Conservation (phyloP, 2,329 filamentous ascomycete genomes). For the Xylaria sp. region DNA sequence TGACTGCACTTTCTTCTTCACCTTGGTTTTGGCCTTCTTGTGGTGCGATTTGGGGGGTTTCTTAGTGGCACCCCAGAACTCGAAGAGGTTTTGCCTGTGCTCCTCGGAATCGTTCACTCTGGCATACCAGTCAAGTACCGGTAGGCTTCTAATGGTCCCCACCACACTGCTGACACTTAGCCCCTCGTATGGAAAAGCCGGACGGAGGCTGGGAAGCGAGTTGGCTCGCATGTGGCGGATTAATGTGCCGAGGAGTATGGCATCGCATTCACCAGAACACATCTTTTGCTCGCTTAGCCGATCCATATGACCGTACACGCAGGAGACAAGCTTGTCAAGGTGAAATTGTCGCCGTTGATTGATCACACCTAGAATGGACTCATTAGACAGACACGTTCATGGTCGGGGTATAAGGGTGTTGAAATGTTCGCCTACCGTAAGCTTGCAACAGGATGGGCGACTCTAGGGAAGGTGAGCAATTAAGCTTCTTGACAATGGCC, state of each 20-base stretch:
- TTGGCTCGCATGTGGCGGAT: conserved; percentile 12
- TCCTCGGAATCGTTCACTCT: neutral
- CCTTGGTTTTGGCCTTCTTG: neutral
- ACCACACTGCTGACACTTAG: conserved; percentile 9
- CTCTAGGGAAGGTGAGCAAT: conserved; percentile 9
- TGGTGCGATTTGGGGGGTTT: neutral
- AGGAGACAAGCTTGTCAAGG: conserved; percentile 14
- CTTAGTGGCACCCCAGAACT: conserved; percentile 7
- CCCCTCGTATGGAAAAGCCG: conserved; percentile 8
- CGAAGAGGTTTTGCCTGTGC: conserved; percentile 2
- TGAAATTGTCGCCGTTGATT: conserved; percentile 11
- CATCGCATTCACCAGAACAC: conserved; percentile 16
- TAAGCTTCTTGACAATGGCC: conserved; percentile 17
- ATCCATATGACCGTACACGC: conserved; percentile 10
- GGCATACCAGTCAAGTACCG: conserved; percentile 14
- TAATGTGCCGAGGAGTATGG: conserved; percentile 17
- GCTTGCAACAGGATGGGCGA: conserved; percentile 11
- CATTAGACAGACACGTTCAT: neutral
- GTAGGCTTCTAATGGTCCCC: conserved; percentile 1
- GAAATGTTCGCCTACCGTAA: conserved; percentile 14
- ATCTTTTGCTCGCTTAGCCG: conserved; percentile 9
- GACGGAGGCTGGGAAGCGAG: conserved; percentile 9
- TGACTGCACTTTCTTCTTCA: neutral
- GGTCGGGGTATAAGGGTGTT: neutral
- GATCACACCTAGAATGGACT: neutral